Base-by-base conservation (phyloP, 164 flowering plant genomes). In the Cinnamomum chago region DNA sequence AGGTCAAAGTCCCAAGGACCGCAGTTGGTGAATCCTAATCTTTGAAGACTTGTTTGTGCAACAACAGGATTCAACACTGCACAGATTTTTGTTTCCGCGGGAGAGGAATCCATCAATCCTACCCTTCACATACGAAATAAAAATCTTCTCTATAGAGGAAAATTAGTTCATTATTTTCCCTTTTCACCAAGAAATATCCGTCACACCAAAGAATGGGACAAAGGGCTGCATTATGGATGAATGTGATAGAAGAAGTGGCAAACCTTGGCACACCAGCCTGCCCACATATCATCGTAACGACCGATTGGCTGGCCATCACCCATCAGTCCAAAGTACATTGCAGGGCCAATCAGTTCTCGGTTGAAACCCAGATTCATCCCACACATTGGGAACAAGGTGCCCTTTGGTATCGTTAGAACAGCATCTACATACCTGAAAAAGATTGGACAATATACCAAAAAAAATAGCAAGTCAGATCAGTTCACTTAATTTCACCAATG, bases 291-390 rank as follows among this genome's bases (percentile, higher is more conserved):
- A 30, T 91, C 95, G 75, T 91, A 89, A 50, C 93, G 93, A 3
- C 96, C 93, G 79, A 88, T 91, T 2, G 93, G 92, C 82, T 91
- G 96, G 24, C 96, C 93, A 84, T 89, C 95, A 79, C 95, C 95
- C 95, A 89, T 89, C 70, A 91, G 89, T 27, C 92, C 94, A 80
- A 90, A 90, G 85, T 90, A 90, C 94, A 92, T 89, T 28, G 92
- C 91, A 72, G 97, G 90, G 23, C 97, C 97, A 69, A 91, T 88
- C 81, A 91, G 75, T 13, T 88, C 92, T 55, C 97, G 94, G 86
- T 90, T 76, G 80, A 91, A 91, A 30, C 79, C 87, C 76, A 91
- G 76, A 77, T 91, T 91, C 94, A 91, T 90, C 35, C 93, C 95
- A 76, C 96, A 89, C 92, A 91, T 86, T 33, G 95, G 95, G 83